Percentiles rank a stretch among this genome's conserved stretches.
These are phyloP conservation scores for Pichia sp. DNA, from an alignment of 1,139 yeast species.

Conservation along the genomic window DNA sequence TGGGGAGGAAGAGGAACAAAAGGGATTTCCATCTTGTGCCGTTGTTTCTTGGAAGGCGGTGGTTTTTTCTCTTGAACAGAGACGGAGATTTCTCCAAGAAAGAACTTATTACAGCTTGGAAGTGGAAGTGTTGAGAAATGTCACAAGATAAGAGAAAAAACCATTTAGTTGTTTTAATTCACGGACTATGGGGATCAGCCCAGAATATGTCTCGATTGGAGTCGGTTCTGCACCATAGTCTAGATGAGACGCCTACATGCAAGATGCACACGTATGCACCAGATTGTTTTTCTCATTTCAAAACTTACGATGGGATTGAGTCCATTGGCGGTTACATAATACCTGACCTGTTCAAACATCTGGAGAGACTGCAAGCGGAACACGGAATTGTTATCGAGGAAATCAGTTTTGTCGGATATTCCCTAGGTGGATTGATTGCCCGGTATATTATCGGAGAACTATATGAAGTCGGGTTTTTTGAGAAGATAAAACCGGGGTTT, in stretches of 20 bases:
- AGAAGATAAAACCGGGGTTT: slow-evolving; percentile 54
- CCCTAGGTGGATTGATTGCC: slow-evolving; percentile 77
- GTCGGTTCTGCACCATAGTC: slow-evolving; percentile 42
- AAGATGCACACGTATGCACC: slow-evolving; percentile 59
- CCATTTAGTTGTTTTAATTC: slow-evolving; percentile 76
- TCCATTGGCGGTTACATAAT: slow-evolving; percentile 67
- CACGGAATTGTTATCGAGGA: slow-evolving; percentile 39
- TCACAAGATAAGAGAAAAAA: slow-evolving; percentile 18
- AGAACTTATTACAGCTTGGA: neutral
- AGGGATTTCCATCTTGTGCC: neutral
- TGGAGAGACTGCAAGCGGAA: slow-evolving; percentile 45
- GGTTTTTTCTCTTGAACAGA: neutral
- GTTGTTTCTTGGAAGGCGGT: neutral
- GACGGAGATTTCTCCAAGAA: neutral
- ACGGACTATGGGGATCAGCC: slow-evolving; percentile 87
- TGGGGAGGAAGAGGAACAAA: neutral
- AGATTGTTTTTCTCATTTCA: slow-evolving; percentile 61
- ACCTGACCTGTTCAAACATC: slow-evolving; percentile 55
- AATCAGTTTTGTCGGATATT: slow-evolving; percentile 76
- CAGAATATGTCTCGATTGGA: slow-evolving; percentile 64
- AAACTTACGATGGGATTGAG: slow-evolving; percentile 81
- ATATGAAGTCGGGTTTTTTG: slow-evolving; percentile 50
- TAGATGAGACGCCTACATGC: slow-evolving; percentile 36
- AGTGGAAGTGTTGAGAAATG: neutral
- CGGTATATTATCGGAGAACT: slow-evolving; percentile 72